Percentiles rank a stretch among this genome's conserved stretches.
Conservation (phyloP, 2,329 filamentous ascomycete species). For the Colletotrichum chrysophilum region DNA sequence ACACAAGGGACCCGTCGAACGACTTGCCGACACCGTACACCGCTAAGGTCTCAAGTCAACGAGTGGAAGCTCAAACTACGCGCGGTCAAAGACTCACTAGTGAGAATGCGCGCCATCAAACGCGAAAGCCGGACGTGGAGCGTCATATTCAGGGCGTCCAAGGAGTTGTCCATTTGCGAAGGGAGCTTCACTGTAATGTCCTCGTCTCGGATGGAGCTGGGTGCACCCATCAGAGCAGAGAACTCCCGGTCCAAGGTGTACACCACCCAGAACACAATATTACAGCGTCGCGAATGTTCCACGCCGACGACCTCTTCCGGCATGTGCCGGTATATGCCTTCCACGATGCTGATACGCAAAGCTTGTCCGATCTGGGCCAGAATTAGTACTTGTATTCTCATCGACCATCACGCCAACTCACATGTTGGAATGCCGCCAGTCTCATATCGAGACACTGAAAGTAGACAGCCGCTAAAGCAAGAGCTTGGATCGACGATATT, state of each 20-base stretch:
- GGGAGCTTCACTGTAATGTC: conserved; percentile 22
- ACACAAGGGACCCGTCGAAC: conserved; percentile 20
- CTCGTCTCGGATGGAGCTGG: conserved; percentile 21
- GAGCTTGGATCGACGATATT: conserved; percentile 35
- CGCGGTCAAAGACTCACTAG: background rate
- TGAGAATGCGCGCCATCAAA: conserved; percentile 21
- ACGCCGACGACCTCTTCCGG: conserved; percentile 17
- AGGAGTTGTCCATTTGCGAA: conserved; percentile 10
- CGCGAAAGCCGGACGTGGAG: conserved; percentile 20
- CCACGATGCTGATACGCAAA: conserved; percentile 34
- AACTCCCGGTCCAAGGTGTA: conserved; percentile 21
- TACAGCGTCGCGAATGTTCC: conserved; percentile 20
- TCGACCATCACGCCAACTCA: conserved; percentile 6
- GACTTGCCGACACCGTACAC: conserved; percentile 21
- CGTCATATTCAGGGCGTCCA: conserved; percentile 21
- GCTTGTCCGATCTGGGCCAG: conserved; percentile 34
- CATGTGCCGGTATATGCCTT: conserved; percentile 27
- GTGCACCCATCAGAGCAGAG: conserved; percentile 20
- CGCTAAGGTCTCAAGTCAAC: background rate
- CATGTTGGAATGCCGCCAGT: conserved; percentile 41
- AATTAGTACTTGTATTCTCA: background rate
- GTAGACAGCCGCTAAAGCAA: conserved; percentile 40
- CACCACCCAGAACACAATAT: conserved; percentile 23
- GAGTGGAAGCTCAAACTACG: too few species aligned
- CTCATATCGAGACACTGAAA: conserved; percentile 46